Base-by-base conservation (phyloP, 148 eudicot genomes). In the Amaranthus cruentus region DNA sequence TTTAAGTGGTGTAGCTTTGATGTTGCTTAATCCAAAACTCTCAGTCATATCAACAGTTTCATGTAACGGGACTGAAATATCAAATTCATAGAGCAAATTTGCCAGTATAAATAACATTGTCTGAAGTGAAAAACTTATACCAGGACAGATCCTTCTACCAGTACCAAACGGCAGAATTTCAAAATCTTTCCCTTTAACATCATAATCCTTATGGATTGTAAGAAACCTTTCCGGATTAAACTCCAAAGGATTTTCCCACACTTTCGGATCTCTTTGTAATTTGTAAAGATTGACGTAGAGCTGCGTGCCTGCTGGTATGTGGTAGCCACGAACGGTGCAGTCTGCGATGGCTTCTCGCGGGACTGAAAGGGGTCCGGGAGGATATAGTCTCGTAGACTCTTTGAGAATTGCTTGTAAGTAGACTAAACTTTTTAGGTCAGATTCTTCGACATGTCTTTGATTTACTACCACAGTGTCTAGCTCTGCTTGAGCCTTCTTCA, bases 401-500 rank as follows among this genome's bases (percentile, higher is more conserved):
- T 73, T 72, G 38, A 72, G 21, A 7, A 78, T 56, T 9, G 81
- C 76, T 60, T 73, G 81, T 3, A 73, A 65, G 47, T 78, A 78
- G 8, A 59, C 69, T 8, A 78, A 52, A 7, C 53, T 78, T 12
- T 60, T 71, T 6, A 78, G 61, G 55, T 78, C 77, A 2, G 62
- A 67, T 21, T 73, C 81, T n/a, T 73, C 42, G 3, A 78, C 81
- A 2, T 46, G 47, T 11, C 81, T 78, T 11, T 67, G 63, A 70
- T 77, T 74, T 3, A 77, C 81, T 3, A 81, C 65, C 5, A 73
- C 56, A 9, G 12, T 61, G 60, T 81, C 84, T 14, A 81, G 21
- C 43, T 81, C 84, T 2, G 71, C 73, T 55, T 77, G 80, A 42
- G 71, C 64, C 66, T 75, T 71, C 68, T 66, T 80, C 15, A 80